phyloP scores from a whole-genome alignment of 805 yeast species.

The Myxozyma sirexii region DNA sequence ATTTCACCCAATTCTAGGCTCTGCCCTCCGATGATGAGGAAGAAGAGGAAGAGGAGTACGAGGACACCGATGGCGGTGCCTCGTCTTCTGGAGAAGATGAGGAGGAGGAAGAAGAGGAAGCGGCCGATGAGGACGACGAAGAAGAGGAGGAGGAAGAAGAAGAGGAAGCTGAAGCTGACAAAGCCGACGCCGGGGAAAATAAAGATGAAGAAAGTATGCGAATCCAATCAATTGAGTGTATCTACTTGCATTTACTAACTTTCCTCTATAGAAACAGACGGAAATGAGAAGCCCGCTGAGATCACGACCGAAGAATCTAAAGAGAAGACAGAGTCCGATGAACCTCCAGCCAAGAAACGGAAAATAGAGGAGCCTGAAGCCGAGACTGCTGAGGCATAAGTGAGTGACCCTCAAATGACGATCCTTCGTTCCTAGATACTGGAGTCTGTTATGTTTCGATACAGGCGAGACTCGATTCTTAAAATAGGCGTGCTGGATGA shows the following conservation, averaged over 20 bases:
- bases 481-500: too few relatives aligned
- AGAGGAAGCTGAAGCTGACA: slow-evolving; percentile 14
- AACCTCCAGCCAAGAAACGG: slow-evolving; percentile 33
- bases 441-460: too few relatives aligned
- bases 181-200: slow-evolving; percentile 8
- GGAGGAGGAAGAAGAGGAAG: slow-evolving; percentile 29
- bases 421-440: too few relatives aligned
- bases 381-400: not conserved
- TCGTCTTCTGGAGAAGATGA: slow-evolving; percentile 30
- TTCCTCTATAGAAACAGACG: not conserved
- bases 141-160: slow-evolving; percentile 33
- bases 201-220: slow-evolving; percentile 1
- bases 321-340: slow-evolving; percentile 10
- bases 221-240: too few relatives aligned
- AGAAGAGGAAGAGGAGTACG: slow-evolving; percentile 35
- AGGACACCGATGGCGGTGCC: slow-evolving; percentile 33
- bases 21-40: slow-evolving; percentile 33
- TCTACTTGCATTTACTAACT: not conserved
- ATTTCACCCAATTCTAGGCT: slow-evolving; percentile 20
- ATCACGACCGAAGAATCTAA: not conserved
- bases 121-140: slow-evolving; percentile 24
- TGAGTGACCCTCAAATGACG: too few relatives aligned
- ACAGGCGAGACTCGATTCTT: too few relatives aligned
- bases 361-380: slow-evolving; percentile 19
- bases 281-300: not conserved